A percentile compares a stretch with the other conserved stretches of the same genome.
These are phyloP conservation scores for Noccaea bulbosa DNA, from an alignment of 345 rosid species.

Conservation along the genomic window DNA sequence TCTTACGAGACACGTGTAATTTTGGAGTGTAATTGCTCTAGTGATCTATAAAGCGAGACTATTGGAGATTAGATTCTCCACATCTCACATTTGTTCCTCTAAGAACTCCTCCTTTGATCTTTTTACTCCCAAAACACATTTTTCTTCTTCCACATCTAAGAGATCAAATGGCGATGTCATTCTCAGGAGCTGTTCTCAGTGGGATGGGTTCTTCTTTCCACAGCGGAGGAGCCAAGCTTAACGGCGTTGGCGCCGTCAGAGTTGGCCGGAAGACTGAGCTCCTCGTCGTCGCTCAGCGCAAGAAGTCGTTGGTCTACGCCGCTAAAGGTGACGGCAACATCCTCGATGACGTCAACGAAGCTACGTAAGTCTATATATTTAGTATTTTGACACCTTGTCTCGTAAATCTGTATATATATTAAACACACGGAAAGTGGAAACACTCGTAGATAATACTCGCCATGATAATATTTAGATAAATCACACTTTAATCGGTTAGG, in stretches of 20 bases:
- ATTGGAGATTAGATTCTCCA: conserved; percentile 1
- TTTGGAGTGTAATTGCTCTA: conserved; percentile 20
- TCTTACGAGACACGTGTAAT: conserved; percentile 19
- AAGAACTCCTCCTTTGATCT: background rate
- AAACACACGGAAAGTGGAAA: background rate
- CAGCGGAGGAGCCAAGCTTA: conserved; percentile 24
- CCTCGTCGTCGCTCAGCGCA: conserved; percentile 28
- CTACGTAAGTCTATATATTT: conserved; percentile 13
- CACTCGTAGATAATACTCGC: background rate
- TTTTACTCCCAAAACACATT: background rate
- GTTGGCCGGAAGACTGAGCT: conserved; percentile 20
- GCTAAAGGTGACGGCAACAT: conserved; percentile 35
- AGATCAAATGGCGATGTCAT: conserved; percentile 34
- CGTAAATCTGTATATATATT: background rate
- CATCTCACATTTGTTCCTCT: conserved; percentile 7
- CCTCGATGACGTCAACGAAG: conserved; percentile 35
- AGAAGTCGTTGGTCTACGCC: conserved; percentile 36
- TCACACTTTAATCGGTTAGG: background rate
- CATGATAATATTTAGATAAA: background rate
- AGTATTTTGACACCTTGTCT: background rate
- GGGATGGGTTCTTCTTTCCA: conserved; percentile 31
- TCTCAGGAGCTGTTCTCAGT: conserved; percentile 34
- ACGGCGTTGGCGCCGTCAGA: background rate
- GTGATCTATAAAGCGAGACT: conserved; percentile 30
- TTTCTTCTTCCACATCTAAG: background rate